Conservation (phyloP, 495 filamentous ascomycete species). For the Sphaerosporella brunnea region DNA sequence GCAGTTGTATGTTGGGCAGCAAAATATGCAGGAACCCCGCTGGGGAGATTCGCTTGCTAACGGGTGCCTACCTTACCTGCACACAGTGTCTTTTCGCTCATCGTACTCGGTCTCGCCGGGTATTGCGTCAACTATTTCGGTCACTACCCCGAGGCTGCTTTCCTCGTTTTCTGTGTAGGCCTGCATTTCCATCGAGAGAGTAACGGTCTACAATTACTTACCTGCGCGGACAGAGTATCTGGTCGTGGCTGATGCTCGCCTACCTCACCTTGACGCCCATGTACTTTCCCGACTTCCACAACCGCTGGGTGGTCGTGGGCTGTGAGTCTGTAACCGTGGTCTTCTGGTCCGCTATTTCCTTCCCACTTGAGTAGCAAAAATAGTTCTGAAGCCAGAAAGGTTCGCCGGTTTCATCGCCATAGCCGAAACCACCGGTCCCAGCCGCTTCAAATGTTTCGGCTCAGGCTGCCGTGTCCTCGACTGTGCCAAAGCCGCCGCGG, state of each 20-base stretch:
- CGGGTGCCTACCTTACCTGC: background rate
- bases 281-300: slow-evolving; percentile 23
- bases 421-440: slow-evolving; percentile 11
- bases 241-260: slow-evolving; percentile 22
- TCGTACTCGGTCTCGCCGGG: slow-evolving; percentile 19
- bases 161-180: slow-evolving; percentile 22
- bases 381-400: no score
- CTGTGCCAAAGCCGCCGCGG: slow-evolving; percentile 20
- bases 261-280: slow-evolving; percentile 25
- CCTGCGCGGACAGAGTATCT: slow-evolving; percentile 19
- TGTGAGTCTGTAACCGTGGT: slow-evolving; percentile 24
- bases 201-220: no score
- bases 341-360: slow-evolving; percentile 16
- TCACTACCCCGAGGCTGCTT: slow-evolving; percentile 9
- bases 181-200: no score
- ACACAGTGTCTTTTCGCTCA: slow-evolving; percentile 9
- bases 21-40: background rate
- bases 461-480: slow-evolving; percentile 4
- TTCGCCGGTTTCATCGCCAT: slow-evolving; percentile 25
- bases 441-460: slow-evolving; percentile 6
- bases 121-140: slow-evolving; percentile 17
- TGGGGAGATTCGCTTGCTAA: background rate
- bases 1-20: slow-evolving; percentile 7
- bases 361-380: no score
- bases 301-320: slow-evolving; percentile 25